These are phyloP conservation scores for Panicum miliaceum DNA, from an alignment of 176 grass and related monocot species.

Conservation along the genomic window DNA sequence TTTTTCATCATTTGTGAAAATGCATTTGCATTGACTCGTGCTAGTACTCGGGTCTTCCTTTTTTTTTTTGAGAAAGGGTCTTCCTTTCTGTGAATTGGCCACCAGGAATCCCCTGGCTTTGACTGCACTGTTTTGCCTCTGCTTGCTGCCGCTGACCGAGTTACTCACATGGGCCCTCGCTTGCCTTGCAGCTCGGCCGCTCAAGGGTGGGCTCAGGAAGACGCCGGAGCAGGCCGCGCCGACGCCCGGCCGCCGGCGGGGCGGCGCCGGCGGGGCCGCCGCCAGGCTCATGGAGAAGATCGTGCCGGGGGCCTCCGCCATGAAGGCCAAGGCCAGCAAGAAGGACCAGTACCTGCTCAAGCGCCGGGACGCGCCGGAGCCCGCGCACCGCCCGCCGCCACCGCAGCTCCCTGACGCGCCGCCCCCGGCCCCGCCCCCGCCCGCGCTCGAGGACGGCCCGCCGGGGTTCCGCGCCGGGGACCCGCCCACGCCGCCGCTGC, in stretches of 20 bases:
- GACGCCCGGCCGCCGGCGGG: constrained; percentile 36
- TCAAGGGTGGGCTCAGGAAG: constrained; percentile 41
- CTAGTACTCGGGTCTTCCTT: neutral
- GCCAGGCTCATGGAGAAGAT: constrained; percentile 59
- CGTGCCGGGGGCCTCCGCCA: constrained; percentile 29
- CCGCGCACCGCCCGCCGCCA: neutral
- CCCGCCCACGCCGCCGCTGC: constrained; percentile 40
- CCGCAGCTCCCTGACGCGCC: constrained; percentile 47
- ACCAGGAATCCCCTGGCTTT: neutral
- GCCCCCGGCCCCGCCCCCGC: neutral
- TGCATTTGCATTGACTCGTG: neutral
- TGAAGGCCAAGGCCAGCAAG: constrained; percentile 53
- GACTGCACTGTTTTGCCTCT: neutral
- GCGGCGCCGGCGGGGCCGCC: constrained; percentile 41
- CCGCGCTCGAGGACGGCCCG: constrained; percentile 35
- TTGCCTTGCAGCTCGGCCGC: constrained; percentile 45
- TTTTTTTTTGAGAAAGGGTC: too few species aligned
- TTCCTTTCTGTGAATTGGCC: neutral
- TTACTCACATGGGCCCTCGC: constrained; percentile 30
- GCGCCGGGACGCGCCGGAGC: constrained; percentile 59
- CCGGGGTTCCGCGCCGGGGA: constrained; percentile 41
- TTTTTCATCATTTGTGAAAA: neutral
- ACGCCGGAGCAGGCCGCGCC: constrained; percentile 23
- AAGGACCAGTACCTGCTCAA: constrained; percentile 95
- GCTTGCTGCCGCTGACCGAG: neutral